Evolutionary conservation across 164 flowering plant genomes (phyloP), one percentile per base, ranked within the genome.

Genomic region (Nelumbo lutea): DNA sequence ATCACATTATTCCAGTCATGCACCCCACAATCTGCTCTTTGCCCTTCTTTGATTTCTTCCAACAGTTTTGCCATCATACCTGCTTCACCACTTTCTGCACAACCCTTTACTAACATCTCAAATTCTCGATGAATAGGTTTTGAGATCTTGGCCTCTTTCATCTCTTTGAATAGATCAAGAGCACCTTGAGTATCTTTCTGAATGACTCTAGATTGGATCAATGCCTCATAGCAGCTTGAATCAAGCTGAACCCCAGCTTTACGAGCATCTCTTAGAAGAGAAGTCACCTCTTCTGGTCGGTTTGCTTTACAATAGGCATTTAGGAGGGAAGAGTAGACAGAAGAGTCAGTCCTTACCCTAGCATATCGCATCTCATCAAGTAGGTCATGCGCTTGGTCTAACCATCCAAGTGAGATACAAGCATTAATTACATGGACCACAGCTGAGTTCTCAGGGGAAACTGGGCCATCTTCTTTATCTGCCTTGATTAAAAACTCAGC

Each of bases 1-100:
- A 96, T 91, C 59, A 90, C 93, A 66, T 79, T 85, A 72, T 96
- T 96, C 99, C 99, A 96, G 58, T 96, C 95, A 70, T 96, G 94
- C 68, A 96, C 90, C 3, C 96, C 98, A 67, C 78, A 77, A 65
- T 96, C 93, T 59, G 67, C 71, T 58, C 61, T 83, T 75, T 90
- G 89, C 46, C 87, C 97, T 62, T 90, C 93, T 70, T 85, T 84
- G 65, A 95, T 91, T 82, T 93, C 98, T 62, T 73, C 79, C 82
- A 96, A 81, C 41, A 96, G 93, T 76, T 86, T 89, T 42, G 80
- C 74, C 97, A 89, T 93, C 70, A 87, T 64, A 52, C 85, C 84
- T 6, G 88, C 86, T 63, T 88, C 88, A 51, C 83, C 76, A 50
- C 80, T 75, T 50, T 69, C 82, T 7, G 78, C 84, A 81, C 84